Evolutionary conservation across 2,329 filamentous ascomycete species (phyloP), one percentile per base, ranked within the genome.

Genomic region (Dothidotthia symphoricarpi): DNA sequence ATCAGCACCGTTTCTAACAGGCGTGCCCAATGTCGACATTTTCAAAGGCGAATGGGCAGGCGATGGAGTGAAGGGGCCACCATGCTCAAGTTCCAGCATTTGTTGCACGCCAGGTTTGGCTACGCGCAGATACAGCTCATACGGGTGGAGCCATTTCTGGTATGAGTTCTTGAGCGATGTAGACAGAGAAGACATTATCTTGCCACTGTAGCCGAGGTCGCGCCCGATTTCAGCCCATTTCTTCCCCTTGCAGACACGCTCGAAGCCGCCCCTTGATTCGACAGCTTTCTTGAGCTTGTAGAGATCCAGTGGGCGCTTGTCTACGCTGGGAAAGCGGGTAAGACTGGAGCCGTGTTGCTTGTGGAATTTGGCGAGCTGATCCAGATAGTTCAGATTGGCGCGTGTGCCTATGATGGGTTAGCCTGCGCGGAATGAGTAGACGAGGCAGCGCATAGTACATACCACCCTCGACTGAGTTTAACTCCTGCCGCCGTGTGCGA

Each of bases 151-250:
- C 88, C 93, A 98, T 69, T 91, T 84, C 65, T 95, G 89, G 57
- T 94, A 98, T 0, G 93, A 97, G 67, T 98, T 98, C 67, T 97
- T 98, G 28, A 98, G 77, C 4, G 93, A 97, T 0, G 93, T 98
- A 5, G 93, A 98, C 31, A 98, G 73, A 7, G 93, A 97, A 2
- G 91, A 97, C 93, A 98, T 98, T 48, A 98, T 98, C 73, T 98
- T 98, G 63, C 93, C 93, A 62, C 91, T 97, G 69, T 98, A 98
- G 37, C 93, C 93, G 31, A 98, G 73, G 64, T 97, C 93, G 59
- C 93, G 83, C 24, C 93, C 93, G 55, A 98, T 97, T 67, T 98
- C 93, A 12, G 93, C 93, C 93, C 93, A 98, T 72, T 97, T 97
- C 71, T 98, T 98, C 39, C 85, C 78, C 69, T 95, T 96, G 76